Evolutionary conservation across 2,329 filamentous ascomycete genomes (phyloP), one percentile per base, ranked within the genome.

Genomic region (Incumbomyces delicatus): DNA sequence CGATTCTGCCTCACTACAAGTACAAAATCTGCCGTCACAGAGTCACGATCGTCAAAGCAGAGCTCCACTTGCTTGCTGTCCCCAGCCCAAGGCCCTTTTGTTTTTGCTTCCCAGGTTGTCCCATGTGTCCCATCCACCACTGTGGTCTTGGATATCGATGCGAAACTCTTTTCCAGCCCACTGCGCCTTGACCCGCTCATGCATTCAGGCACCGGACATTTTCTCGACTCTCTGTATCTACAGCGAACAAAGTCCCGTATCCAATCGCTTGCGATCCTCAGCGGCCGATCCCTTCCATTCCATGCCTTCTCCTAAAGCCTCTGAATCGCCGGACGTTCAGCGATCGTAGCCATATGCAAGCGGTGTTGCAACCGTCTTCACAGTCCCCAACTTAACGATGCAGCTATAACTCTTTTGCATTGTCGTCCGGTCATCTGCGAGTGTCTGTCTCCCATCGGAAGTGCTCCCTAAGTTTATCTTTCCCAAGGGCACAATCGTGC

Each of bases 1-100:
- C n/a, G 14, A 30, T 45, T 38, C 36, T 45, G 42, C 42, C 42
- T 45, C 42, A 45, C 38, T 30, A 10, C 7, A 45, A 17, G 18
- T 27, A 14, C 6, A 8, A 2, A 3, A 8, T n/a, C 17, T 45
- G 22, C 22, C 22, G 8, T 34, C 34, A 45, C 14, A 29, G 5
- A 29, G 34, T 11, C 29, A 31, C 30, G 42, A 22, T 27, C 33
- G 31, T 16, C 31, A 35, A 35, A 30, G 31, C 31, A 32, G 41
- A 22, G 31, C 14, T 44, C 22, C 22, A 27, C 22, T 27, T 27
- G 22, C 22, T 8, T 27, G 8, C 22, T 20, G 30, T 35, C 6
- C 17, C 41, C 20, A 17, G 33, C 33, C 6, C 42, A n/a, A 45
- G 33, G 38, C 42, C 14, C 7, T 30, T 29, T 16, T 11, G n/a